Percentiles rank a stretch among this genome's conserved stretches.
Conservation (phyloP, 306 rosid genomes). For the Sindora glabra region DNA sequence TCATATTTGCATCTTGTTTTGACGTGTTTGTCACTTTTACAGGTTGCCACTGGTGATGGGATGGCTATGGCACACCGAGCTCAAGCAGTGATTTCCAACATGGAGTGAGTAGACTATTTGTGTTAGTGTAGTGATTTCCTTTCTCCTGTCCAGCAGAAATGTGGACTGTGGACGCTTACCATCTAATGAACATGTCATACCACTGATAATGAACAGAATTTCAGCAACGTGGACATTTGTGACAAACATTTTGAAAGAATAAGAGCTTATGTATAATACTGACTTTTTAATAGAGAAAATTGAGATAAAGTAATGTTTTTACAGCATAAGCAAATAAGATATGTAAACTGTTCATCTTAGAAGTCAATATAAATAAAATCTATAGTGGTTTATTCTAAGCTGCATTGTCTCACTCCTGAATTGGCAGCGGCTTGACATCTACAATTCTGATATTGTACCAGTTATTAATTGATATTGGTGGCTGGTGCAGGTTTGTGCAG, state of each 20-base stretch:
- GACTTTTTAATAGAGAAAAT: too few relatives aligned
- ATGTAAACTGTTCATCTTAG: too few relatives aligned
- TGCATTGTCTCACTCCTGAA: not conserved
- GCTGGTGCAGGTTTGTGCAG: constrained; percentile 76
- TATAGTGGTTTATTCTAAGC: not conserved
- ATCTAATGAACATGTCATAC: constrained; percentile 1
- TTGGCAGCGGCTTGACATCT: not conserved
- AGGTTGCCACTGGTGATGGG: constrained; percentile 98
- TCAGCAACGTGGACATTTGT: not conserved
- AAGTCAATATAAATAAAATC: not conserved
- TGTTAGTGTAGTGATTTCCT: too few relatives aligned
- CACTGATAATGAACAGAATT: not conserved
- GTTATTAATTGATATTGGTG: not conserved
- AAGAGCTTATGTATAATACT: not conserved
- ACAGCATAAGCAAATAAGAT: not conserved
- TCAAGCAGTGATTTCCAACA: constrained; percentile 89
- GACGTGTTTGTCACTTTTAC: constrained; percentile 4
- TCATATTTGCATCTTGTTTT: constrained; percentile 6
- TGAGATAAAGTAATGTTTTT: not conserved
- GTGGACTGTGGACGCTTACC: too few relatives aligned
- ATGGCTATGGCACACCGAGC: constrained; percentile 97
- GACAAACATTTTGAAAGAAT: not conserved
- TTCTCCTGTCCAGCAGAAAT: not conserved
- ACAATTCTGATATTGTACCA: not conserved
- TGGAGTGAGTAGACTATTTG: constrained; percentile 72